A percentile compares a stretch with the other conserved stretches of the same genome.
Conservation (phyloP, 2,329 filamentous ascomycete species). For the Clonostachys rhizophaga region DNA sequence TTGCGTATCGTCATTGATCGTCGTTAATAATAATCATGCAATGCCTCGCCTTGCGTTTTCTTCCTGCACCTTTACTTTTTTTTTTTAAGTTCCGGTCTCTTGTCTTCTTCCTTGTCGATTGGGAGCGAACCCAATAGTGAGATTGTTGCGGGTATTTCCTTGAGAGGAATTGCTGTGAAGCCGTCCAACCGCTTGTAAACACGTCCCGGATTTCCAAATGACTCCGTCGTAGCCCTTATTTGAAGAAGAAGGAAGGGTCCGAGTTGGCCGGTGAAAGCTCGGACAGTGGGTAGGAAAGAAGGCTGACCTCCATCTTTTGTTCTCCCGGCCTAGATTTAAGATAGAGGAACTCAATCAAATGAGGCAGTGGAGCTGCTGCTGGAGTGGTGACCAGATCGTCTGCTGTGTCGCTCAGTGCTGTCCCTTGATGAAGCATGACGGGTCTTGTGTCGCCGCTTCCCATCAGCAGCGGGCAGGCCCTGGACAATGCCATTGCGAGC, state of each 20-base stretch:
- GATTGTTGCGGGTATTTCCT: neutral
- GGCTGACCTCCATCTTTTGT: no score
- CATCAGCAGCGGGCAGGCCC: constrained; percentile 53
- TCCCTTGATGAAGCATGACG: constrained; percentile 44
- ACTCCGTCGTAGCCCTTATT: neutral
- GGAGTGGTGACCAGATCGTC: constrained; percentile 52
- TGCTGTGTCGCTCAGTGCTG: constrained; percentile 35
- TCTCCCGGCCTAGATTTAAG: no score
- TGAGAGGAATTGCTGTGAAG: constrained; percentile 24
- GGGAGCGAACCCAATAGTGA: no score
- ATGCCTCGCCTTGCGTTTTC: no score
- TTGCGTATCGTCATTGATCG: no score
- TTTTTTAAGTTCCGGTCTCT: no score
- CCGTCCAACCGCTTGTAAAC: constrained; percentile 28
- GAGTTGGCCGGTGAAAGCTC: no score
- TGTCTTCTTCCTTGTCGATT: no score
- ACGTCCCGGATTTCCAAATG: constrained; percentile 5
- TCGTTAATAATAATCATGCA: no score
- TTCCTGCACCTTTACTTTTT: no score
- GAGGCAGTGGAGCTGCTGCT: constrained; percentile 60
- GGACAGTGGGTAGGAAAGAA: no score
- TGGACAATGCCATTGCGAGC: constrained; percentile 65
- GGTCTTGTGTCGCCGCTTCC: constrained; percentile 44
- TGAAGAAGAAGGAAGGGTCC: no score
- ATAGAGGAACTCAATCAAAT: constrained; percentile 35